Base-by-base conservation (phyloP, 1,284 basidiomycete genomes). In the Pulveroboletus sp. region DNA sequence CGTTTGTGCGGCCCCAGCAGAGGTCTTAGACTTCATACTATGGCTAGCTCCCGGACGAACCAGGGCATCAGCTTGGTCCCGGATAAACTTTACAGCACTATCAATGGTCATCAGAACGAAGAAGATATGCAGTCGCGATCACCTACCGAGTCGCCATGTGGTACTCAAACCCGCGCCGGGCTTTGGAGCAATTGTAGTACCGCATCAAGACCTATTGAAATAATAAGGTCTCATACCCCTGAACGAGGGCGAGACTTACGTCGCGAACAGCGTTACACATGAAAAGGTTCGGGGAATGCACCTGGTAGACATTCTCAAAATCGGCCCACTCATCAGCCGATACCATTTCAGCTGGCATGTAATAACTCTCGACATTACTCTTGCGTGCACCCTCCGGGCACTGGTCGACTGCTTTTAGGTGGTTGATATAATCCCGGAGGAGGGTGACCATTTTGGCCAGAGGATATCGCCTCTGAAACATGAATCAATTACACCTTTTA, bases 281-380 rank as follows among this genome's bases (percentile, higher is more conserved):
- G 67, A 87, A 87, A 46, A 97, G 80, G 50, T 87, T 89, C 0
- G 94, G 95, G 59, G 85, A 89, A 74, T 98, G 94, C 12, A 95
- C 80, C 66, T 97, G 90, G 68, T 94, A 91, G 21, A 95, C 93
- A 64, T 96, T 92, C 69, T 92, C 87, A 71, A 97, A 96, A 62
- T 87, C 83, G 1, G 82, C 82, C 83, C 90, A 90, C 65, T 95
- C 91, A 29, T 84, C 76, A 26, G 85, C 73, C 59, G 83, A 79
- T 56, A 86, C 78, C 42, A 81, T 79, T 63, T 87, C 84, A 11
- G 82, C 78, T 33, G 86, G 84, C 74, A 89, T 82, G 56, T 84
- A 78, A 61, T 87, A 87, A 51, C 75, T 81, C 53, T 71, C 58
- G 58, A 69, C 66, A 61, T 69, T 63, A 60, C 64, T 65, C 58